A percentile compares a stretch with the other conserved stretches of the same genome.
Evolutionary conservation across 495 filamentous ascomycete genomes (phyloP).

Genomic region (Talaromyces adpressus): DNA sequence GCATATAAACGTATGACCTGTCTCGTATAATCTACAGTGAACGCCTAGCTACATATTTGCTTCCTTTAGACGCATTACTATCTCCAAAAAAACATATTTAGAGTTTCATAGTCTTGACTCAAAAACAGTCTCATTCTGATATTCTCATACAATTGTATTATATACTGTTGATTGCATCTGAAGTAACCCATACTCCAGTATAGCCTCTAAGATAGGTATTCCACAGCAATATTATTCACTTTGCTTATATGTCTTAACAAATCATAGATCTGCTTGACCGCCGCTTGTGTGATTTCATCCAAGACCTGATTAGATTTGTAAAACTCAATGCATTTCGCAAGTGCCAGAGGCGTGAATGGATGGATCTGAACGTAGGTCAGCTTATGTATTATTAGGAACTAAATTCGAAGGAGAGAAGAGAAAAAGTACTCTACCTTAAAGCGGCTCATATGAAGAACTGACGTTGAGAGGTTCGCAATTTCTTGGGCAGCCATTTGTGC

Average conservation of each 20-base stretch:
- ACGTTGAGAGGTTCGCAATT: constrained; percentile 30
- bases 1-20: no score
- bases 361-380: background rate
- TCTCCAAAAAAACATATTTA: no score
- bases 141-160: no score
- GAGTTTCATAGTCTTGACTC: no score
- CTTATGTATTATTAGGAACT: no score
- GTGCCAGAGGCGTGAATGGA: background rate
- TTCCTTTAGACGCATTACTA: no score
- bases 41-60: no score
- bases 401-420: no score
- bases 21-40: no score
- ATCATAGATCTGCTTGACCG: background rate
- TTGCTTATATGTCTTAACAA: background rate
- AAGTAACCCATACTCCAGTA: no score
- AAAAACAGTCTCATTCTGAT: no score
- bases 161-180: no score
- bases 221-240: background rate
- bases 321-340: background rate
- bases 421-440: constrained; percentile 18
- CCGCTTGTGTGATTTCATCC: background rate
- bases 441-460: constrained; percentile 32
- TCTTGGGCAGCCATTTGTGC: constrained; percentile 27
- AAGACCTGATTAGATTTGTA: background rate
- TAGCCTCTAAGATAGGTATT: background rate